phyloP scores from a whole-genome alignment of 2,329 filamentous ascomycete species.

The Botrytis tulipae region DNA sequence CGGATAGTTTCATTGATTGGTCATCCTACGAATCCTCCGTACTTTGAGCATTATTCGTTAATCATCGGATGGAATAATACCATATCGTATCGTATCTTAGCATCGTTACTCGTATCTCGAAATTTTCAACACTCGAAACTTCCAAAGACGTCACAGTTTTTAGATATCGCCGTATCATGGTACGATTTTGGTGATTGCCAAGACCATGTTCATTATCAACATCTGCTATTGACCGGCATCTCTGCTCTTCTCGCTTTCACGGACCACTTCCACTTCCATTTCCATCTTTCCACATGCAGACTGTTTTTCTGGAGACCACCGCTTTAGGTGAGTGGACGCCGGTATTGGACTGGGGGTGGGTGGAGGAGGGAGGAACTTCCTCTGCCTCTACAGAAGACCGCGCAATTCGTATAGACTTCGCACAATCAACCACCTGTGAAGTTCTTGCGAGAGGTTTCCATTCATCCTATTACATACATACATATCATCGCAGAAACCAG shows the following conservation, averaged over 20 bases:
- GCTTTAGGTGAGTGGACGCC: background rate
- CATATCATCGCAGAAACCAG: background rate
- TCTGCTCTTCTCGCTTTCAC: background rate
- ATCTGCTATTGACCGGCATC: background rate
- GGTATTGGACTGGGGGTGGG: background rate
- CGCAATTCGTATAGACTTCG: too few relatives aligned
- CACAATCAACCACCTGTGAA: background rate
- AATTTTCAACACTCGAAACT: background rate
- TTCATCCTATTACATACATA: background rate
- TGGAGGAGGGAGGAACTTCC: background rate
- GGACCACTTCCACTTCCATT: background rate
- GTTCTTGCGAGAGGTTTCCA: background rate
- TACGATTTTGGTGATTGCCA: background rate
- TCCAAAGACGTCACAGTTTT: background rate
- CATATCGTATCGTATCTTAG: background rate
- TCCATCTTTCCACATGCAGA: background rate
- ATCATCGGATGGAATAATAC: background rate
- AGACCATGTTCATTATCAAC: background rate
- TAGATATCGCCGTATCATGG: background rate
- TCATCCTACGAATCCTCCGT: background rate
- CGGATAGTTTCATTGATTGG: background rate
- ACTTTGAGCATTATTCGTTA: background rate
- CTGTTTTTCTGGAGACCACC: background rate
- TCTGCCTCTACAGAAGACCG: background rate
- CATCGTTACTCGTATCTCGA: background rate